Percentiles rank a stretch among this genome's conserved stretches.
Conservation (phyloP, 2,329 filamentous ascomycete species). For the Neopestalotiopsis rosae region DNA sequence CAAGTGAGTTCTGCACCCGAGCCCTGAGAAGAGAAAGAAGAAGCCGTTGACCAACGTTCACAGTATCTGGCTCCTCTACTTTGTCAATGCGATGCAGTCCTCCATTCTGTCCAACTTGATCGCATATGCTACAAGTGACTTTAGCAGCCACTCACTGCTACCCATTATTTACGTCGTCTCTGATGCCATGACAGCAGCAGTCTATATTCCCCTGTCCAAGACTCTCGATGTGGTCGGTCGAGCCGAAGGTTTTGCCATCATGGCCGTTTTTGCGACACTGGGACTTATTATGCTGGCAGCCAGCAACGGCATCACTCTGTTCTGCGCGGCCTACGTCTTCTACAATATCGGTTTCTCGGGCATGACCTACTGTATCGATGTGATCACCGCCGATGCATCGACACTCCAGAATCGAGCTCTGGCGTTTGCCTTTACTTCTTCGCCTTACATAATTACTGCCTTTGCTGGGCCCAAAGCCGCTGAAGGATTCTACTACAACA, state of each 20-base stretch:
- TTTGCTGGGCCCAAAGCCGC: constrained; percentile 59
- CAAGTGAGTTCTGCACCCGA: constrained; percentile 33
- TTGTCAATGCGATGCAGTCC: constrained; percentile 46
- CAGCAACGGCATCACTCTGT: constrained; percentile 40
- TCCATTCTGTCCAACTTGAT: constrained; percentile 39
- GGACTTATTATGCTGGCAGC: constrained; percentile 63
- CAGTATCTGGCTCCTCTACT: constrained; percentile 48
- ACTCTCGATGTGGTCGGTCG: constrained; percentile 64
- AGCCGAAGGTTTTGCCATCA: constrained; percentile 57
- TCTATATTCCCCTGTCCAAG: constrained; percentile 63
- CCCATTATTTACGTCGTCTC: constrained; percentile 52
- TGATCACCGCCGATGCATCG: constrained; percentile 68
- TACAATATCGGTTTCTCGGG: constrained; percentile 63
- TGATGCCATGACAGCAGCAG: constrained; percentile 53
- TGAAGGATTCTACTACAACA: constrained; percentile 50
- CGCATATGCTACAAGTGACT: constrained; percentile 46
- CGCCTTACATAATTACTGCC: constrained; percentile 66
- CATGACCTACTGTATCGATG: constrained; percentile 60
- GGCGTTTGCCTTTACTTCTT: constrained; percentile 60
- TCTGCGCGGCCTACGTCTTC: constrained; percentile 57
- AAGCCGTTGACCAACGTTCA: neutral
- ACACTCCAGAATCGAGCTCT: constrained; percentile 61
- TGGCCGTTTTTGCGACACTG: constrained; percentile 48
- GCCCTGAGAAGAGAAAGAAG: too few relatives aligned
- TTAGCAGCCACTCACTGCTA: constrained; percentile 49